phyloP scores from a whole-genome alignment of 2,329 filamentous ascomycete species.

The Colletotrichum phormii region DNA sequence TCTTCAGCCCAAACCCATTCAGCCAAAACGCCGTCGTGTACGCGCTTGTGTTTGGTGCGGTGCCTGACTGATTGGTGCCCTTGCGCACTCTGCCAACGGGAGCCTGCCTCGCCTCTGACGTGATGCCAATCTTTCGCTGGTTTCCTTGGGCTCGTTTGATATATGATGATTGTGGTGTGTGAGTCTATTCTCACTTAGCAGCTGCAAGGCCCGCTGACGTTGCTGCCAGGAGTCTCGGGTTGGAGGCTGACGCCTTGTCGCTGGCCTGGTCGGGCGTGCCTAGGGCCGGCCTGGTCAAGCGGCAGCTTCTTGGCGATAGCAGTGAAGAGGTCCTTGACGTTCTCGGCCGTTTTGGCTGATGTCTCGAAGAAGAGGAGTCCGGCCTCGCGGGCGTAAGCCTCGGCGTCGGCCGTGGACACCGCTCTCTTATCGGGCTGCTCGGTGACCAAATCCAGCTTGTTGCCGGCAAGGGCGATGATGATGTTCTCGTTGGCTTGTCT shows the following conservation, averaged over 20 bases:
- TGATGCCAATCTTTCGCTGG: constrained; percentile 9
- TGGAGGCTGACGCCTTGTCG: constrained; percentile 69
- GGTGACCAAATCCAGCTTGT: constrained; percentile 96
- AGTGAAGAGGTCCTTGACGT: constrained; percentile 95
- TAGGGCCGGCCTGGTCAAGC: constrained; percentile 93
- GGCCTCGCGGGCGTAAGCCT: constrained; percentile 94
- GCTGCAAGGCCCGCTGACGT: constrained; percentile 65
- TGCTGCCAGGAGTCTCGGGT: constrained; percentile 68
- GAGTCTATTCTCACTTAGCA: constrained; percentile 56
- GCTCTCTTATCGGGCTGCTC: constrained; percentile 97
- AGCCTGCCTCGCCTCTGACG: constrained; percentile 11
- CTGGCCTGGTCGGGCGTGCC: constrained; percentile 78
- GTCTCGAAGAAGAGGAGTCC: constrained; percentile 98
- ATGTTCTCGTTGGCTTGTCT: constrained; percentile 99
- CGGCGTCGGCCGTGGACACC: constrained; percentile 87
- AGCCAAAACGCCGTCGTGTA: constrained; percentile 33
- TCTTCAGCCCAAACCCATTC: constrained; percentile 18
- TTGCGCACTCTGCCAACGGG: constrained; percentile 23
- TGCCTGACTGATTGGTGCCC: constrained; percentile 15
- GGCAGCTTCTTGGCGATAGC: constrained; percentile 98
- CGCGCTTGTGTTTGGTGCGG: constrained; percentile 12
- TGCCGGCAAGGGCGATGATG: constrained; percentile 96
- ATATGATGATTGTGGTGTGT: constrained; percentile 18
- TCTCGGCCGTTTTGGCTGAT: constrained; percentile 96
- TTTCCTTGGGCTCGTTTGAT: not conserved